Base-by-base conservation (phyloP, 2,329 filamentous ascomycete genomes). In the Fusarium azukiicola region DNA sequence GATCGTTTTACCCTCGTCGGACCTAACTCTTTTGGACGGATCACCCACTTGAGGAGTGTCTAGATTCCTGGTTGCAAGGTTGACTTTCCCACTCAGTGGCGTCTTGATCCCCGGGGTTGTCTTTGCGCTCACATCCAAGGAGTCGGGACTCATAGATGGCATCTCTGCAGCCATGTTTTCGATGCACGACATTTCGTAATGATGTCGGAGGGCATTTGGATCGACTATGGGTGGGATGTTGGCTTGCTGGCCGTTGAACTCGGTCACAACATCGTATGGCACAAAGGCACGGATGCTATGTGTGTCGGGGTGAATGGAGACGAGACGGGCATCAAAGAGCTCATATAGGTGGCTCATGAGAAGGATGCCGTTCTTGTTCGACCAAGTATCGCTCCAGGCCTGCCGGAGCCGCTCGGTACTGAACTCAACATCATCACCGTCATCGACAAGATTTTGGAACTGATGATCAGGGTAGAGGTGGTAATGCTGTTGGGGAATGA, bases 131-230 rank as follows among this genome's bases (percentile, higher is more conserved):
- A 27, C 12, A 47, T 6, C 21, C 13, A 8, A 19, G 10, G 56
- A n/a, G 32, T n/a, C 21, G 11, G 17, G 8, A 12, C 44, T 42
- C 32, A 63, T n/a, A 8, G 11, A 52, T 9, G 68, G 54, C 27
- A 64, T 50, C 17, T 64, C 12, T 17, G 69, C 69, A 11, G 69
- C 47, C 47, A 71, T 71, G 17, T 71, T 72, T 67, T 80, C 74
- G 23, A 82, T 78, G 49, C 77, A 82, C 44, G 72, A 81, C 73
- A 80, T 79, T 5, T 79, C 72, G 56, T 78, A 82, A 49, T 82
- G 72, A 36, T 80, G 74, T 9, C 71, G 73, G 19, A 80, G 42
- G 6, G 77, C 74, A 14, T 23, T 47, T 4, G 32, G 56, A 49
- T 80, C 76, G 40, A 79, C 61, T 4, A 14, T 52, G 3, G 14